Base-by-base conservation (phyloP, 1,139 yeast species). In the Zygoascus meyerae region DNA sequence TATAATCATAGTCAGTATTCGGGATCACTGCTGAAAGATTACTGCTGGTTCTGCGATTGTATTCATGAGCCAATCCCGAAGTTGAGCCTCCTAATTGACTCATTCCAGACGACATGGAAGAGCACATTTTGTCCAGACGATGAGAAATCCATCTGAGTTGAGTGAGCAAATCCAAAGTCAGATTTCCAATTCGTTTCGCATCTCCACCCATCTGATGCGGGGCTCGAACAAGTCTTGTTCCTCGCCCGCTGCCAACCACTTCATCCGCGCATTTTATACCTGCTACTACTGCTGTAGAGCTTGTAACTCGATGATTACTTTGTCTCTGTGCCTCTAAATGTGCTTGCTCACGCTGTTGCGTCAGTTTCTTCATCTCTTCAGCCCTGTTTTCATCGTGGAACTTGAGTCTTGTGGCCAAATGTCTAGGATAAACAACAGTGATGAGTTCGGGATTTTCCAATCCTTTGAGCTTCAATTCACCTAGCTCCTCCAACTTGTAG, bases 381-480 rank as follows among this genome's bases (percentile, higher is more conserved):
- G 51, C 47, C 11, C 56, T 46, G 56, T 32, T 68, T 51, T 53
- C 70, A 65, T 55, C 68, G 62, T 60, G 70, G 66, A 42, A 77
- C 61, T 50, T 73, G 75, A 58, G 48, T 55, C 97, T 73, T 10
- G 83, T 72, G 12, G 73, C 74, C 49, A 92, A 70, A 39, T 73
- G 71, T 51, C 73, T 72, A 2, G 97, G 95, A 67, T 83, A 90
- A 0, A 81, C 80, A 47, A 89, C 73, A 10, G 95, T 85, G 32
- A 94, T 82, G 41, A 77, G 75, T 62, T 94, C 98, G 1, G 95
- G 95, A 34, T 90, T 83, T 75, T 94, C 98, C 35, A 94, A 74
- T 21, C 98, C 98, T 66, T 94, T 92, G 58, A 94, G 73, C 63
- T 89, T 89, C 60, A 80, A 81, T 60, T 90, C 96, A 28, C 98